Evolutionary conservation across 768 basidiomycete species (phyloP).

Genomic region (Boletellus emodensis): DNA sequence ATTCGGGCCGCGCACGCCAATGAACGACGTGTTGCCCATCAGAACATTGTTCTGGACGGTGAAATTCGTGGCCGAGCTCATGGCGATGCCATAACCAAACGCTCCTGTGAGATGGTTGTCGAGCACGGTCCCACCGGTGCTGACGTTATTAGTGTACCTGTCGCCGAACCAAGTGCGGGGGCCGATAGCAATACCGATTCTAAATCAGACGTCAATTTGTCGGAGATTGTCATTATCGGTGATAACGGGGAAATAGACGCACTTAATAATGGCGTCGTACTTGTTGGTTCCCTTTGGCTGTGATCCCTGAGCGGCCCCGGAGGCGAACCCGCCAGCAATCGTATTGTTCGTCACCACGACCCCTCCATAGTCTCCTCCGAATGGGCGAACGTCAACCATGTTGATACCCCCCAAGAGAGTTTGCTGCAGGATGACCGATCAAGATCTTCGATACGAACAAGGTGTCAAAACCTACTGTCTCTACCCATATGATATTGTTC

Average conservation of each 20-base stretch:
- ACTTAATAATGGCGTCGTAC: constrained; percentile 69
- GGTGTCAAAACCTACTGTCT: constrained; percentile 45
- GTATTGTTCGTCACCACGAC: constrained; percentile 64
- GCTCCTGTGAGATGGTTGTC: constrained; percentile 62
- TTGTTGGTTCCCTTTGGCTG: constrained; percentile 51
- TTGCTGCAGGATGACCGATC: constrained; percentile 37
- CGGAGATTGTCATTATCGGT: neutral
- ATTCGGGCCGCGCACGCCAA: constrained; percentile 63
- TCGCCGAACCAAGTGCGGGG: constrained; percentile 74
- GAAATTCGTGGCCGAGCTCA: constrained; percentile 61
- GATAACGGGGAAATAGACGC: constrained; percentile 19
- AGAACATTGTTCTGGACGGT: constrained; percentile 59
- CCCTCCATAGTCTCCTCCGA: constrained; percentile 56
- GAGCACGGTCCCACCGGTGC: constrained; percentile 46
- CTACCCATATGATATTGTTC: constrained; percentile 73
- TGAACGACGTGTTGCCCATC: constrained; percentile 68
- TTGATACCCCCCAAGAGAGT: constrained; percentile 76
- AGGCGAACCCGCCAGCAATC: constrained; percentile 68
- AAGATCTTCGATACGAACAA: neutral
- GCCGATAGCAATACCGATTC: constrained; percentile 79
- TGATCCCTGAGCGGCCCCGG: constrained; percentile 35
- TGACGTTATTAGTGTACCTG: constrained; percentile 50
- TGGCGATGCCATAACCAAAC: constrained; percentile 70
- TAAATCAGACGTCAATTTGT: constrained; percentile 22
- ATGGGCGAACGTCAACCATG: constrained; percentile 70